These are phyloP conservation scores for Ophiosphaerella narmari DNA, from an alignment of 2,329 filamentous ascomycete genomes.

Conservation along the genomic window DNA sequence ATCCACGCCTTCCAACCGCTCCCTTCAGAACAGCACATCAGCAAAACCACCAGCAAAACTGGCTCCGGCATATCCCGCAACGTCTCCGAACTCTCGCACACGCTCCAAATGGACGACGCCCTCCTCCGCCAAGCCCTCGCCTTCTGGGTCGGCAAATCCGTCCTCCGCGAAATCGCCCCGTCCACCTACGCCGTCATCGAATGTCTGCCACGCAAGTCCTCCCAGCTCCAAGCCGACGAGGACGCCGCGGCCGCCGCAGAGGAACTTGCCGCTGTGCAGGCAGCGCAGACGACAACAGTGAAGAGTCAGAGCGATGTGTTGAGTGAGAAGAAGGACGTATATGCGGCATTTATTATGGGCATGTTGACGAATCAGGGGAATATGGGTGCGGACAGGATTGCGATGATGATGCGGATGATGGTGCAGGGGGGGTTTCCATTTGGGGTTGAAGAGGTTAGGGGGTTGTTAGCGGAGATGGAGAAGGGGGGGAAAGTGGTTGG, in stretches of 20 bases:
- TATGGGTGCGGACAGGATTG: slow-evolving; percentile 80
- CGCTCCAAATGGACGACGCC: slow-evolving; percentile 74
- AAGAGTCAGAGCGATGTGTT: slow-evolving; percentile 62
- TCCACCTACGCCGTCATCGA: slow-evolving; percentile 72
- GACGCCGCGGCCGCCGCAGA: slow-evolving; percentile 45
- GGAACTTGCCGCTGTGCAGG: slow-evolving; percentile 43
- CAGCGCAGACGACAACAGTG: slow-evolving; percentile 54
- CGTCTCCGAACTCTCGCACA: slow-evolving; percentile 53
- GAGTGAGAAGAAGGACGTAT: slow-evolving; percentile 72
- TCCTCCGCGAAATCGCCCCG: slow-evolving; percentile 58
- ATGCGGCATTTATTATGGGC: slow-evolving; percentile 89
- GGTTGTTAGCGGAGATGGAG: slow-evolving; percentile 76
- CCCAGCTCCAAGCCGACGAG: slow-evolving; percentile 29
- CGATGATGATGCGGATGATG: slow-evolving; percentile 94
- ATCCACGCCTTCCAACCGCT: slow-evolving; percentile 77
- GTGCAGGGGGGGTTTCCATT: slow-evolving; percentile 87
- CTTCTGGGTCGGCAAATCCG: slow-evolving; percentile 73
- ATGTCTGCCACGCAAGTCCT: slow-evolving; percentile 37
- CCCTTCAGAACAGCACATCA: slow-evolving; percentile 36
- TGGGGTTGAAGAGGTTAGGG: slow-evolving; percentile 84
- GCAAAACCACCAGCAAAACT: slow-evolving; percentile 17
- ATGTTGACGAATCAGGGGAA: slow-evolving; percentile 93
- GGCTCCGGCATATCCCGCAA: slow-evolving; percentile 45
- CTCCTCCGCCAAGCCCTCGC: slow-evolving; percentile 68
- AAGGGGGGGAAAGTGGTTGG: slow-evolving; percentile 33